phyloP scores from a whole-genome alignment of 441 rosid species.

The Dalechampia spathulata region DNA sequence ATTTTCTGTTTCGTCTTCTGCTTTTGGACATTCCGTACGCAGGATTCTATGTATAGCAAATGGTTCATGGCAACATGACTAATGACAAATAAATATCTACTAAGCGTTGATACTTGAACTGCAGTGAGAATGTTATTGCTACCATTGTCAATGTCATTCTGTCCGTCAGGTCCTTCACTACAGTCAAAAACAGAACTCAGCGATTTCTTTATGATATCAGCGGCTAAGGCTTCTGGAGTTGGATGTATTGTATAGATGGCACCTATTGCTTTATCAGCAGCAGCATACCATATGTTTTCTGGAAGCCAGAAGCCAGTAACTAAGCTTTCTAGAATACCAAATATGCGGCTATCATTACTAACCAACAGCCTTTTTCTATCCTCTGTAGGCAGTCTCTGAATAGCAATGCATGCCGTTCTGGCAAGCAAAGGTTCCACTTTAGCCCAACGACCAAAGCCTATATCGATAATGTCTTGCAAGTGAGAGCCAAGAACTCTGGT shows the following conservation, averaged over 20 bases:
- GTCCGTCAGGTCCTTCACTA: conserved; percentile 41
- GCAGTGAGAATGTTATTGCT: conserved; percentile 33
- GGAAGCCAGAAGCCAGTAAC: conserved; percentile 87
- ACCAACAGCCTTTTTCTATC: conserved; percentile 70
- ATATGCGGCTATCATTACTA: conserved; percentile 66
- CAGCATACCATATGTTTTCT: conserved; percentile 81
- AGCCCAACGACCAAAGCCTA: conserved; percentile 99
- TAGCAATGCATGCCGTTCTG: conserved; percentile 84
- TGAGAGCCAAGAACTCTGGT: conserved; percentile 72
- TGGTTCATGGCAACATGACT: conserved; percentile 98
- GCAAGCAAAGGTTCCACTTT: conserved; percentile 95
- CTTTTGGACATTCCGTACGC: conserved; percentile 71
- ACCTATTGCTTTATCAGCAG: conserved; percentile 91
- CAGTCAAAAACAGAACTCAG: conserved; percentile 50
- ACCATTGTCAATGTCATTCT: conserved; percentile 29
- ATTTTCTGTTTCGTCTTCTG: conserved; percentile 62
- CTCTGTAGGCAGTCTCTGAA: conserved; percentile 81
- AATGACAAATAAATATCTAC: conserved; percentile 68
- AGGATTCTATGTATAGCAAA: conserved; percentile 84
- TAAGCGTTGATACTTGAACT: conserved; percentile 67
- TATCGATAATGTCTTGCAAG: conserved; percentile 93
- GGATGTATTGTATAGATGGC: conserved; percentile 78
- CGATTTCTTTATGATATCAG: conserved; percentile 63
- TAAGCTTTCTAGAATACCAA: conserved; percentile 73
- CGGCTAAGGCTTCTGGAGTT: conserved; percentile 80